phyloP scores from a whole-genome alignment of 2,329 filamentous ascomycete species.

The Colletotrichum agaves region DNA sequence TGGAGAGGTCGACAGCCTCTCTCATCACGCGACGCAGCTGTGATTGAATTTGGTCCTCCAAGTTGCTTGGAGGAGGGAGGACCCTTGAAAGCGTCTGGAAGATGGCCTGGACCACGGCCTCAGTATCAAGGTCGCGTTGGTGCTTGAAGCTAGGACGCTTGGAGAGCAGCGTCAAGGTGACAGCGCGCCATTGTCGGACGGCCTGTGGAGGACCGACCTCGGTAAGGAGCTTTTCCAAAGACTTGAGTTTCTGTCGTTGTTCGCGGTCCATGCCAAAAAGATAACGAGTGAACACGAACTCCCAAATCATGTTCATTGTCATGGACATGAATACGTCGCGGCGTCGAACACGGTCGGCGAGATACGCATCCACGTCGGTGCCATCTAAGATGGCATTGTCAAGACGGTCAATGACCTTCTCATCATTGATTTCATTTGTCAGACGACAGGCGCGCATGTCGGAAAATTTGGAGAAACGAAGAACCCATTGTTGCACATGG shows the following conservation, averaged over 20 bases:
- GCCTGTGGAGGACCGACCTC: constrained; percentile 89
- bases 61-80: constrained; percentile 84
- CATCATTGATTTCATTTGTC: constrained; percentile 86
- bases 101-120: constrained; percentile 92
- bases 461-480: constrained; percentile 97
- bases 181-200: constrained; percentile 97
- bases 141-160: constrained; percentile 81
- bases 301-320: constrained; percentile 99
- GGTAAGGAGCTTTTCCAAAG: constrained; percentile 87
- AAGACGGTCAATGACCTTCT: constrained; percentile 92
- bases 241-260: constrained; percentile 96
- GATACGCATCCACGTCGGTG: constrained; percentile 88
- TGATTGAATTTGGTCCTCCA: constrained; percentile 82
- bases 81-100: constrained; percentile 85
- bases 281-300: constrained; percentile 97
- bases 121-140: constrained; percentile 89
- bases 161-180: constrained; percentile 89
- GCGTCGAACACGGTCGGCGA: constrained; percentile 86
- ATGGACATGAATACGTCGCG: constrained; percentile 98
- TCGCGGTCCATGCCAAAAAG: constrained; percentile 99
- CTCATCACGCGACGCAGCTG: constrained; percentile 89
- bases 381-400: constrained; percentile 96
- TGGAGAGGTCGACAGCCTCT: constrained; percentile 87
- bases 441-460: constrained; percentile 89
- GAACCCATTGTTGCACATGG: constrained; percentile 96